A percentile compares a stretch with the other conserved stretches of the same genome.
Conservation (phyloP, 2,329 filamentous ascomycete genomes). For the Knoxdaviesia proteae region DNA sequence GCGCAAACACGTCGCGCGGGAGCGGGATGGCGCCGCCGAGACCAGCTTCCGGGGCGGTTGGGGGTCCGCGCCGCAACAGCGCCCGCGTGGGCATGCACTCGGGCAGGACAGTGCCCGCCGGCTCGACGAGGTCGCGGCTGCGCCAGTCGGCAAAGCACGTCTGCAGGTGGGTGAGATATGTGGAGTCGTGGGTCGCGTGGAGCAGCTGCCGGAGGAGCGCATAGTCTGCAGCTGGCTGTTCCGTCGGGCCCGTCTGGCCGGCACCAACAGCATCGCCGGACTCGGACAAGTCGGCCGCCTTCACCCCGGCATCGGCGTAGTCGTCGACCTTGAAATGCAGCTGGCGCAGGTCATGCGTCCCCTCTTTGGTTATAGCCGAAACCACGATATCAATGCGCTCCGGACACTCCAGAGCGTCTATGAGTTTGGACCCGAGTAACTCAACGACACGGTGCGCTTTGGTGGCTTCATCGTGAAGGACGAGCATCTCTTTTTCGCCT, state of each 20-base stretch:
- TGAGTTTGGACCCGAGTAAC: slow-evolving; percentile 1
- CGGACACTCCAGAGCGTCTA: slow-evolving; percentile 24
- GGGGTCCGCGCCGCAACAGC: neutral
- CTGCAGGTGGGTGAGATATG: slow-evolving; percentile 6
- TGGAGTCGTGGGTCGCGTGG: slow-evolving; percentile 5
- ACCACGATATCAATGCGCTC: slow-evolving; percentile 38
- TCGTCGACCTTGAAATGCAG: neutral
- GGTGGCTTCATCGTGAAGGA: slow-evolving; percentile 1
- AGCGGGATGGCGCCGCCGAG: neutral
- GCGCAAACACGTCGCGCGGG: slow-evolving; percentile 6
- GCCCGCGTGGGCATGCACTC: slow-evolving; percentile 8
- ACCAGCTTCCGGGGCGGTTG: neutral
- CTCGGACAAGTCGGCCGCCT: neutral
- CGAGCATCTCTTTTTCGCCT: neutral
- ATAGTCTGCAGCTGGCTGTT: neutral
- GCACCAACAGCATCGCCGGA: too few relatives aligned
- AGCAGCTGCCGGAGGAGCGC: neutral
- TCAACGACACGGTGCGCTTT: neutral
- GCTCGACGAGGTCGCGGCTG: slow-evolving; percentile 4
- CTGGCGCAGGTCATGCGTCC: neutral
- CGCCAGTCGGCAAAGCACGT: slow-evolving; percentile 5
- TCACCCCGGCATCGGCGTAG: neutral
- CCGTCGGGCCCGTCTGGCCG: neutral
- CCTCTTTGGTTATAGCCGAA: slow-evolving; percentile 2
- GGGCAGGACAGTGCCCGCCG: slow-evolving; percentile 7